Percentiles rank a stretch among this genome's conserved stretches.
These are phyloP conservation scores for Hortaea sp. DNA, from an alignment of 2,329 filamentous ascomycete species.

Conservation along the genomic window DNA sequence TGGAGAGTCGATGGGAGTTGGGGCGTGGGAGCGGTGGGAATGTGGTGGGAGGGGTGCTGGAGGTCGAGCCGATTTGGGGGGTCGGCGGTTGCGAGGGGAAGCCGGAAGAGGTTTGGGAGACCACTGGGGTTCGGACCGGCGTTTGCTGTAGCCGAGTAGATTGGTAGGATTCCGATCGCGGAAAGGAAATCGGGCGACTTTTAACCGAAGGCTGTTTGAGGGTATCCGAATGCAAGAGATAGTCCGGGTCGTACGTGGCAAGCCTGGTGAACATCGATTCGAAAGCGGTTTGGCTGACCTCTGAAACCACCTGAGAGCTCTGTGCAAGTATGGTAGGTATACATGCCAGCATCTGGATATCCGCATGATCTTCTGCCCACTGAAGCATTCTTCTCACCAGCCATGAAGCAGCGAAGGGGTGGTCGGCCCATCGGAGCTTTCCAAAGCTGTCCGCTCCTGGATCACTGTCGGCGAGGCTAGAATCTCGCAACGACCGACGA, in stretches of 20 bases:
- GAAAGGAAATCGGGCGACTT: too few relatives aligned
- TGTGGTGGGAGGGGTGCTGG: constrained; percentile 19
- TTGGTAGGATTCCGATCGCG: too few relatives aligned
- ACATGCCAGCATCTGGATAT: constrained; percentile 58
- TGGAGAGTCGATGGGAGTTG: constrained; percentile 12
- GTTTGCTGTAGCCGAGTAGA: too few relatives aligned
- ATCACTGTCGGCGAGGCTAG: neutral
- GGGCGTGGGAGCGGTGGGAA: constrained; percentile 14
- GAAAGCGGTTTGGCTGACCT: neutral
- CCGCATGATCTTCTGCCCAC: constrained; percentile 50
- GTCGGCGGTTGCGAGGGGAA: constrained; percentile 20
- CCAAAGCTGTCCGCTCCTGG: neutral
- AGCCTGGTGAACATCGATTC: constrained; percentile 1
- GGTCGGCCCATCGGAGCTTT: constrained; percentile 41
- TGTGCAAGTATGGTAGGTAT: constrained; percentile 50
- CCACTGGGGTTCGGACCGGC: neutral
- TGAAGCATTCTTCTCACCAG: constrained; percentile 48
- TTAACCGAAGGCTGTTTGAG: neutral
- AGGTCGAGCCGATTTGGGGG: constrained; percentile 18
- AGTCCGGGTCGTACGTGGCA: neutral
- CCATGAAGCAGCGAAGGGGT: constrained; percentile 46
- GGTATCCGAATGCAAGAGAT: neutral
- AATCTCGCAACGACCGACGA: neutral
- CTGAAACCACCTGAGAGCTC: constrained; percentile 17
- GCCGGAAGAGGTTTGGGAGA: constrained; percentile 15